Percentiles rank a stretch among this genome's conserved stretches.
phyloP scores from a whole-genome alignment of 352 stramenopile genomes.

The Globisporangium solare region DNA sequence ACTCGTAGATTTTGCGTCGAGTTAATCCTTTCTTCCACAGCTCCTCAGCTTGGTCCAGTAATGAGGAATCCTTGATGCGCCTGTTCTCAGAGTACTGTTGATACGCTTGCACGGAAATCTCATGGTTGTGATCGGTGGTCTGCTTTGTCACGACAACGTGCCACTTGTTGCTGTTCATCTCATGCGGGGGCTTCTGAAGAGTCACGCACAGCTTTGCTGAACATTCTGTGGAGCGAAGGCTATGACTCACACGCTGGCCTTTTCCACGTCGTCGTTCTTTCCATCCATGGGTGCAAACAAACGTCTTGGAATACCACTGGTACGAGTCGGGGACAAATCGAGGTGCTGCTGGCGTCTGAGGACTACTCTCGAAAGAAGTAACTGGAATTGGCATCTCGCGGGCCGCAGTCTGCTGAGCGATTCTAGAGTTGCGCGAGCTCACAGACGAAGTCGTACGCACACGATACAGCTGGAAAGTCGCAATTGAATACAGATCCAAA shows the following conservation, averaged over 20 bases:
- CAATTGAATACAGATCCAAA: constrained; percentile 49
- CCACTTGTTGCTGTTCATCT: constrained; percentile 26
- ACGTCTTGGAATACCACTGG: constrained; percentile 81
- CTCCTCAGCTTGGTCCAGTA: constrained; percentile 50
- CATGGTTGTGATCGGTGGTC: constrained; percentile 67
- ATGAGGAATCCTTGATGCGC: constrained; percentile 50
- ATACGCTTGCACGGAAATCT: constrained; percentile 49
- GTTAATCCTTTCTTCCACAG: constrained; percentile 54
- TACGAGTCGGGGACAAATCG: constrained; percentile 49
- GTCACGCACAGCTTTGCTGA: constrained; percentile 69
- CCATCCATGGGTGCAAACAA: constrained; percentile 74
- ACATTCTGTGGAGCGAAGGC: constrained; percentile 55
- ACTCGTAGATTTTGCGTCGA: constrained; percentile 67
- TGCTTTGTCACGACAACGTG: constrained; percentile 73
- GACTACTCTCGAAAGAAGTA: not conserved
- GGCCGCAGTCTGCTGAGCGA: constrained; percentile 40
- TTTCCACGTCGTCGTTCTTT: constrained; percentile 64
- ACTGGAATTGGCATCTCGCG: constrained; percentile 12
- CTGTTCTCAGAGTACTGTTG: constrained; percentile 69
- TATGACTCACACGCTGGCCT: constrained; percentile 69
- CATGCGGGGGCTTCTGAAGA: constrained; percentile 39
- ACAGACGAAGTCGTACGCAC: constrained; percentile 76
- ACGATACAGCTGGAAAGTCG: constrained; percentile 67
- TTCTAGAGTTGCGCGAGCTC: constrained; percentile 49
- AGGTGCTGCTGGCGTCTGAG: not conserved